Base-by-base conservation (phyloP, 2,329 filamentous ascomycete genomes). In the Calonectria honghensis region DNA sequence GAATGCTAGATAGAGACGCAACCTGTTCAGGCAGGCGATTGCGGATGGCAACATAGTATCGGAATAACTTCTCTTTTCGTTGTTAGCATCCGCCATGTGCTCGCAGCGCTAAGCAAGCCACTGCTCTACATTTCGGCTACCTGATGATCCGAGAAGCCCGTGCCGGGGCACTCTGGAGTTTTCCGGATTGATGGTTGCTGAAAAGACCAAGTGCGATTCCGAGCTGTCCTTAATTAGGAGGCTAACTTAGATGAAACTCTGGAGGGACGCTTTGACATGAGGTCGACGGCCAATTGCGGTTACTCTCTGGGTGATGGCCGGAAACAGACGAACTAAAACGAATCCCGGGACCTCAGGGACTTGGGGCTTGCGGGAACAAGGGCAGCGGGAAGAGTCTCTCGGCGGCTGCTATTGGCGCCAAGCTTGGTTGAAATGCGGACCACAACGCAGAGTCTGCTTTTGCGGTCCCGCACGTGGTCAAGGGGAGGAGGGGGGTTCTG, bases 171-270 rank as follows among this genome's bases (percentile, higher is more conserved):
- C 27, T 50, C 71, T 37, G 27, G 48, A 39, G 29, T 20, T 65
- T 69, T 37, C 50, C 52, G 65, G 48, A 59, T 39, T 39, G 24
- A 41, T 64, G 50, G 57, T 59, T 41, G 57, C 50, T 50, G 66
- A 66, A 64, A 54, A 54, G 70, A 67, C 61, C 61, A 52, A 77
- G 73, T 54, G 63, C 57, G 67, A 74, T 69, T 59, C 48, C 51
- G 66, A 59, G 63, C n/a, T n/a, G 39, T 35, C 71, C 71, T 70
- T 73, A 75, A 74, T 75, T 54, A 67, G 35, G 66, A 70, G 73
- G 74, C 79, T 80, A 80, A 77, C 37, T 70, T 77, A 80, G 76
- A 71, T 80, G 79, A 80, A 80, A 80, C 79, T 74, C 64, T 72
- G 64, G 72, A 78, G 50, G 64, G 67, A 41, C 79, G 79, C 79